Evolutionary conservation across 2,329 filamentous ascomycete species (phyloP), one percentile per base, ranked within the genome.

Genomic region (Hyphodiscus sp.): DNA sequence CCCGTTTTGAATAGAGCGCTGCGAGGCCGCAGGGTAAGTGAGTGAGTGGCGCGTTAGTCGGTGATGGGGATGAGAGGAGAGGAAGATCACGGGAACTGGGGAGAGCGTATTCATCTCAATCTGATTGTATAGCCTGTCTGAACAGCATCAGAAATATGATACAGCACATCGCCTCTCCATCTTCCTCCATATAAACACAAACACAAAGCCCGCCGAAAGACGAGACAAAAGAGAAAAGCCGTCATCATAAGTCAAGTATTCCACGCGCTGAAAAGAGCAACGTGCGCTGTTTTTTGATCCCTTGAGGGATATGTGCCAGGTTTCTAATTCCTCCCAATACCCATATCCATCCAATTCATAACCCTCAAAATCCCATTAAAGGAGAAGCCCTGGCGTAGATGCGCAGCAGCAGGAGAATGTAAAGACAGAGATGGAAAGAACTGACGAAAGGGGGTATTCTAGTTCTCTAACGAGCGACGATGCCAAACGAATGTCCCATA

Each of bases 401-500:
- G 45, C 45, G 20, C 45, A n/a, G 20, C 16, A 23, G 20, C 8
- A 48, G 19, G 33, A 48, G 46, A 56, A 51, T 41, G 48, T 47
- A 45, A 47, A 41, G 41, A 49, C 52, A 51, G 46, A 20, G 53
- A 56, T 57, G 51, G 33, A 33, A 51, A 49, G 49, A 29, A 38
- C 47, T 8, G 47, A 51, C 50, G 52, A 56, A 53, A 18, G 46
- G 51, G 59, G 59, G 59, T 60, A 60, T 60, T 58, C 52, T 57
- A 61, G 41, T 46, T 52, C 54, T 54, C 48, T 57, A 54, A 54
- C 50, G 56, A 58, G 55, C 45, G 56, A 54, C 50, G 47, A 54
- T 51, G 48, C 45, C 49, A 58, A 62, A 55, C 49, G 60, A 59
- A 53, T 60, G 59, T 62, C 58, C 58, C 58, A 54, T 60, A 51